Evolutionary conservation across 352 stramenopile species (phyloP).

Genomic region (Globisporangium okanoganense): DNA sequence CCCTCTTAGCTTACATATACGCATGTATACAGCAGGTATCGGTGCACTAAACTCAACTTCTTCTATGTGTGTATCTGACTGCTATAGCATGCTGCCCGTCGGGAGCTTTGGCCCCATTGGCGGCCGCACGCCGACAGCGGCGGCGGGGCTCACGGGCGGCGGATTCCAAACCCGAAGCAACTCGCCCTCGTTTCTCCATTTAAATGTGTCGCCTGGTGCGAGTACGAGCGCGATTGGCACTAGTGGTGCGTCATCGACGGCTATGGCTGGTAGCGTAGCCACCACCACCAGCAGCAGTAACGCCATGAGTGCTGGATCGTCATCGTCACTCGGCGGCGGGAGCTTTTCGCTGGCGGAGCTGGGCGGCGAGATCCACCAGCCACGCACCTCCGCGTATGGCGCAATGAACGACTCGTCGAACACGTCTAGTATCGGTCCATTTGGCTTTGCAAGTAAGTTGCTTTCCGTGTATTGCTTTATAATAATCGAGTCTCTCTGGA

Average conservation of each 20-base stretch:
- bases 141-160: background rate
- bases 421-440: slow-evolving; percentile 24
- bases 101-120: slow-evolving; percentile 50
- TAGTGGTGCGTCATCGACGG: background rate
- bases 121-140: slow-evolving; percentile 19
- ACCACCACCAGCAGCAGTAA: background rate
- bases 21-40: background rate
- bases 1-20: too few relatives aligned
- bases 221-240: background rate
- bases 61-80: background rate
- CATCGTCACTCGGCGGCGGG: slow-evolving; percentile 13
- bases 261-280: background rate
- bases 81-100: slow-evolving; percentile 6
- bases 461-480: background rate
- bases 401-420: slow-evolving; percentile 4
- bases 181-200: slow-evolving; percentile 14
- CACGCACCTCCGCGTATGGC: slow-evolving; percentile 18
- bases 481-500: background rate
- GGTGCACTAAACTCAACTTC: background rate
- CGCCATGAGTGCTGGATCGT: background rate
- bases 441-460: slow-evolving; percentile 32
- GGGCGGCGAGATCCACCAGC: slow-evolving; percentile 49
- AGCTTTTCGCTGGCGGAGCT: slow-evolving; percentile 58
- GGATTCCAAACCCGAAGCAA: slow-evolving; percentile 16
- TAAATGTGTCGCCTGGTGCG: background rate